Evolutionary conservation across 257 asterid genomes (phyloP), one percentile per base, ranked within the genome.

Genomic region (Nyctanthes arbortristis): DNA sequence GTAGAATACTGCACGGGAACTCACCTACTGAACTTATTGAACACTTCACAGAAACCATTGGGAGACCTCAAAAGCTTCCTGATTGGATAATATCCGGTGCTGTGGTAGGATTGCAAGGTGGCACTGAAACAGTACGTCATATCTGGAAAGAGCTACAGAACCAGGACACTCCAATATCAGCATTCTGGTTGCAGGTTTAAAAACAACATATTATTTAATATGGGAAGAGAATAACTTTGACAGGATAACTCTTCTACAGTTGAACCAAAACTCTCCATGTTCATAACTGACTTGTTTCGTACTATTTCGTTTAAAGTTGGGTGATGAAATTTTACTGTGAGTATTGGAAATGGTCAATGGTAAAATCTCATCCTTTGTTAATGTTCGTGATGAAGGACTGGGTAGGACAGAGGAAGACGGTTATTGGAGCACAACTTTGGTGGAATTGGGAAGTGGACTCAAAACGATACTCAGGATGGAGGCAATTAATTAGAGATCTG

Each of bases 361-460:
- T 20, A 37, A 57, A 25, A 35, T 24, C 32, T 67, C 18, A 56
- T 43, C 18, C 2, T 66, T n/a, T n/a, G n/a, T n/a, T n/a, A n/a
- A 49, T 61, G 36, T 33, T 33, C 36, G 28, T 69, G 32, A 1
- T 75, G 67, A 73, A 93, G 97, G 98, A 93, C 66, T 93, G 98
- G 98, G 97, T 88, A 14, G 98, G 98, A 16, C 96, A 89, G 61
- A 80, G 98, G 85, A 87, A 90, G 75, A 93, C 98, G 0, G 86
- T 87, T n/a, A 89, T 93, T 9, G 98, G 98, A 20, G 90, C 98
- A 30, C 98, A 93, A 70, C 93, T 93, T 31, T 93, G 98, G 98
- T 93, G 98, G 98, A 93, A 93, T 45, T 93, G 97, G 98, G 98
- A 93, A 83, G 96, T 89, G 61, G 98, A 93, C 80, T 75, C 89